These are phyloP conservation scores for Didymella pomorum DNA, from an alignment of 2,329 filamentous ascomycete genomes.

Conservation along the genomic window DNA sequence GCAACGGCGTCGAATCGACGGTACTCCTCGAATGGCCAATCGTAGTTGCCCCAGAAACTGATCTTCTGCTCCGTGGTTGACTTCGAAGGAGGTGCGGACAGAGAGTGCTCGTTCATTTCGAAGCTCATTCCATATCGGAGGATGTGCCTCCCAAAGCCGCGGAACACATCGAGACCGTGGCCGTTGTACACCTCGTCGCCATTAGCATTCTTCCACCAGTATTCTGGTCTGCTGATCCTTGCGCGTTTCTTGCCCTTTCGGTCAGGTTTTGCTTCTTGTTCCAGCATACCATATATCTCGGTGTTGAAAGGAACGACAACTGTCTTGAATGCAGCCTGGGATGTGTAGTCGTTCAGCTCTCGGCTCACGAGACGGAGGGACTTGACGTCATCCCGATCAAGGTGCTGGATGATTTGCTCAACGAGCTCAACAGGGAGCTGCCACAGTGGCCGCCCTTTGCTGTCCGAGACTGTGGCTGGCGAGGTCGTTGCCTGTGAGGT, in stretches of 20 bases:
- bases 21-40: conserved; percentile 69
- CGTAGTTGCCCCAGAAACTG: conserved; percentile 70
- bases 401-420: conserved; percentile 62
- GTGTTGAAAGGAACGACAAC: conserved; percentile 72
- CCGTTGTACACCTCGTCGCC: conserved; percentile 60
- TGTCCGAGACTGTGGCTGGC: not conserved
- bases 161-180: conserved; percentile 68
- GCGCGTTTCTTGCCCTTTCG: conserved; percentile 49
- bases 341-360: conserved; percentile 67
- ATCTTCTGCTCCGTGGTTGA: conserved; percentile 61
- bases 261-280: conserved; percentile 48
- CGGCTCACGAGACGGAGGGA: conserved; percentile 67
- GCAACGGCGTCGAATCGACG: conserved; percentile 67
- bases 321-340: conserved; percentile 66
- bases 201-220: conserved; percentile 54
- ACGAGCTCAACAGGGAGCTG: conserved; percentile 69
- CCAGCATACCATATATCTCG: conserved; percentile 66
- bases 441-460: conserved; percentile 49
- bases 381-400: conserved; percentile 67
- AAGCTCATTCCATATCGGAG: conserved; percentile 72
- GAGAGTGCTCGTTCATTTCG: conserved; percentile 66
- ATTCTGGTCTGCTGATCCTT: conserved; percentile 33
- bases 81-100: conserved; percentile 64
- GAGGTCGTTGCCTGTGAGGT: not conserved
- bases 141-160: conserved; percentile 68